These are phyloP conservation scores for Strobilomyces confusus DNA, from an alignment of 768 basidiomycete genomes.

Conservation along the genomic window DNA sequence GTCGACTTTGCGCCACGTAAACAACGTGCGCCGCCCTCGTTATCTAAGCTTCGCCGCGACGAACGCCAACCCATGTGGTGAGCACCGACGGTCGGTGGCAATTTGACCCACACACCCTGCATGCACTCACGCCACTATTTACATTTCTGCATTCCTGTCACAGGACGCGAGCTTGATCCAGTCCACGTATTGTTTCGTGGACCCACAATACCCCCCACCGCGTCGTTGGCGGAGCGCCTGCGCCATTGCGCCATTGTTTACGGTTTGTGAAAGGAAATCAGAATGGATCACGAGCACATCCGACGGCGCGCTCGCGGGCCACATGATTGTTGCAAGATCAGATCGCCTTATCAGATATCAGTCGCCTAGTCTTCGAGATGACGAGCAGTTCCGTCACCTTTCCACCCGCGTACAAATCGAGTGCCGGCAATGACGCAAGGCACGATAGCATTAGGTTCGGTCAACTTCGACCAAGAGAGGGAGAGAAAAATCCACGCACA, in stretches of 20 bases:
- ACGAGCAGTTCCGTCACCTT: not conserved
- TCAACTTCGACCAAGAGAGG: not conserved
- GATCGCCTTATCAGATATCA: constrained; percentile 6
- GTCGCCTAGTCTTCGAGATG: not conserved
- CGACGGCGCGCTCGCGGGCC: not conserved
- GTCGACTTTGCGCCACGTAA: constrained; percentile 1
- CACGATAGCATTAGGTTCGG: constrained; percentile 8
- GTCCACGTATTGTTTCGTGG: constrained; percentile 6
- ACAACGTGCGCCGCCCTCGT: not conserved
- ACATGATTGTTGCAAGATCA: not conserved
- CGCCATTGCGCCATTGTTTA: constrained; percentile 2
- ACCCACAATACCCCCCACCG: constrained; percentile 14
- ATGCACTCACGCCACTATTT: constrained; percentile 16
- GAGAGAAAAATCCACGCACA: not conserved
- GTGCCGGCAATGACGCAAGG: constrained; percentile 12
- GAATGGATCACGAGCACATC: not conserved
- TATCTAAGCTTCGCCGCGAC: constrained; percentile 8
- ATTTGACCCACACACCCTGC: constrained; percentile 5
- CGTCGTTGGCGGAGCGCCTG: not conserved
- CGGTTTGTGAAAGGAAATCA: not conserved
- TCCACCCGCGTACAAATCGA: not conserved
- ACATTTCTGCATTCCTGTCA: constrained; percentile 11
- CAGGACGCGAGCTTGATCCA: not conserved
- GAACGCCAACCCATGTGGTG: not conserved
- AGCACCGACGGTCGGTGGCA: not conserved